A percentile compares a stretch with the other conserved stretches of the same genome.
Evolutionary conservation across 306 rosid genomes (phyloP).

Genomic region (Dalbergia cochinchinensis): DNA sequence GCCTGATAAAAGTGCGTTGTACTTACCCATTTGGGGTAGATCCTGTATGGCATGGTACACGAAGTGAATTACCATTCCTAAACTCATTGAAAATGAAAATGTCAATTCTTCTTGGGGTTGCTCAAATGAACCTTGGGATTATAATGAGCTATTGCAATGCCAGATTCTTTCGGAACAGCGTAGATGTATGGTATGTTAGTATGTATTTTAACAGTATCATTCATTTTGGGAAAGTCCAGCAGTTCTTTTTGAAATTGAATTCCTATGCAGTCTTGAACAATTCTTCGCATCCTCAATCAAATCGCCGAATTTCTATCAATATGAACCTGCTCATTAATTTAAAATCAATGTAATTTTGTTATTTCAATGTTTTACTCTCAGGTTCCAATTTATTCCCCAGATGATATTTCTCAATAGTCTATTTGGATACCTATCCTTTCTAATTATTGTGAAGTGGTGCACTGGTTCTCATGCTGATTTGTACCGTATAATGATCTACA

Average conservation of each 20-base stretch:
- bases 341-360: conserved; percentile 43
- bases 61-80: conserved; percentile 95
- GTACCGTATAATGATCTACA: conserved; percentile 95
- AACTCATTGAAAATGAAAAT: conserved; percentile 98
- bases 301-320: conserved; percentile 2
- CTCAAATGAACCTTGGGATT: conserved; percentile 98
- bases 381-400: conserved; percentile 96
- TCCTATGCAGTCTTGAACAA: conserved; percentile 3
- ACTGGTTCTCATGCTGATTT: conserved; percentile 95
- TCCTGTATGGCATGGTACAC: conserved; percentile 97
- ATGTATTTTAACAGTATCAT: conserved; percentile 7
- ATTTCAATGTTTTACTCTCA: conserved; percentile 48
- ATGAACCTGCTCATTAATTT: conserved; percentile 26
- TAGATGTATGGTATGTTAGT: conserved; percentile 81
- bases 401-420: conserved; percentile 89
- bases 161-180: conserved; percentile 65
- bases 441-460: conserved; percentile 89
- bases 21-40: conserved; percentile 98
- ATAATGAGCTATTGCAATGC: conserved; percentile 89
- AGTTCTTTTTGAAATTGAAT: neutral
- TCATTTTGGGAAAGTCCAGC: neutral
- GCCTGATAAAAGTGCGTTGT: conserved; percentile 78
- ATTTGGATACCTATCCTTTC: conserved; percentile 89
- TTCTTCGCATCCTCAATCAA: conserved; percentile 39
- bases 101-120: conserved; percentile 97